phyloP scores from a whole-genome alignment of 225 moss, liverwort and hornwort species.

The Polytrichum commune region DNA sequence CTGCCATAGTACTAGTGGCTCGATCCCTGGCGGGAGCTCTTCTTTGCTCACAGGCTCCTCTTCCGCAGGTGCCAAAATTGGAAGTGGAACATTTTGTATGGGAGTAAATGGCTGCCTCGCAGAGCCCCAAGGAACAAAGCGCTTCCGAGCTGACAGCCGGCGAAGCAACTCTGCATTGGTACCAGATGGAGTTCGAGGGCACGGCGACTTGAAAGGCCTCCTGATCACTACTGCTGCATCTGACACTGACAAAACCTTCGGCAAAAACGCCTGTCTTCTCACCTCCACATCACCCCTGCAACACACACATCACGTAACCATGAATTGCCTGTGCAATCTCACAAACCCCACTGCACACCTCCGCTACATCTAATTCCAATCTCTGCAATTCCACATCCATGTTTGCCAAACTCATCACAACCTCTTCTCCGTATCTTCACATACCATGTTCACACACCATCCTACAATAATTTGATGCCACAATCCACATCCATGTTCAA shows the following conservation, averaged over 20 bases:
- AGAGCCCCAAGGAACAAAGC: conserved; percentile 85
- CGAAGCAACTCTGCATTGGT: conserved; percentile 69
- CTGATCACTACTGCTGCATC: conserved; percentile 86
- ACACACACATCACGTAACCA: conserved; percentile 3
- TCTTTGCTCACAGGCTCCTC: conserved; percentile 51
- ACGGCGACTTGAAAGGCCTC: conserved; percentile 89
- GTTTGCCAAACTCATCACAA: too few relatives aligned
- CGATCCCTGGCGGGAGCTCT: conserved; percentile 82
- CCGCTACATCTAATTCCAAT: not conserved
- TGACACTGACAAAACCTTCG: conserved; percentile 76
- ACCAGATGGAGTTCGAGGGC: conserved; percentile 50
- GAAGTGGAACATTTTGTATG: conserved; percentile 53
- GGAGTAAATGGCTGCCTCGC: conserved; percentile 59
- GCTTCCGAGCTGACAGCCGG: conserved; percentile 82
- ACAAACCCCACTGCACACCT: not conserved
- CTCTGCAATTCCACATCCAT: not conserved
- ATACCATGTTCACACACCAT: not conserved
- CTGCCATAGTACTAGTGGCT: conserved; percentile 92
- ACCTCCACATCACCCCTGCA: conserved; percentile 85
- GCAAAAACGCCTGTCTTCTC: conserved; percentile 76
- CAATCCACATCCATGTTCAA: too few relatives aligned
- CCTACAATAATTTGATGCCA: too few relatives aligned
- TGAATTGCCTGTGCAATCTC: not conserved
- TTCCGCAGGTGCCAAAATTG: conserved; percentile 31
- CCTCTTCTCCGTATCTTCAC: not conserved